Percentiles rank a stretch among this genome's conserved stretches.
phyloP scores from a whole-genome alignment of 345 rosid species.

The Excoecaria cochinchinensis region DNA sequence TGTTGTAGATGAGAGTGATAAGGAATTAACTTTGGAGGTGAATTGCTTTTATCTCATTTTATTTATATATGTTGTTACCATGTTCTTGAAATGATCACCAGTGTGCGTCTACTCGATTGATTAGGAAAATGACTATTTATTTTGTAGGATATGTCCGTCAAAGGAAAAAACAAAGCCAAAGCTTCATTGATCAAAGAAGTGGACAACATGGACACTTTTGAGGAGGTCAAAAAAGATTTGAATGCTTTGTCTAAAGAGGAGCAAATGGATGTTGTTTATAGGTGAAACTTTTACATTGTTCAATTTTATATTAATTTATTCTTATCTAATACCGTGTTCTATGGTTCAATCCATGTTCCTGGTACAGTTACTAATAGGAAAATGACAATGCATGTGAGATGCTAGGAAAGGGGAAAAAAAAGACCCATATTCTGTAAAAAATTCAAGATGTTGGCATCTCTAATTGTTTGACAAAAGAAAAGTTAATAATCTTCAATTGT shows the following conservation, averaged over 20 bases:
- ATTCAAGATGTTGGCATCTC: neutral
- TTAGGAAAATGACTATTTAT: neutral
- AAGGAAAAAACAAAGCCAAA: constrained; percentile 36
- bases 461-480: neutral
- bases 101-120: neutral
- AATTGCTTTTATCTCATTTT: constrained; percentile 13
- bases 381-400: neutral
- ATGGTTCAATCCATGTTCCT: neutral
- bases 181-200: constrained; percentile 26
- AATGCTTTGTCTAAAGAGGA: constrained; percentile 77
- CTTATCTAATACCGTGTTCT: neutral
- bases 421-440: neutral
- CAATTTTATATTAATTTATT: neutral
- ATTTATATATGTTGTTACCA: constrained; percentile 2
- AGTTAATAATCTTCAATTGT: neutral
- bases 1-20: constrained; percentile 45
- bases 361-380: neutral
- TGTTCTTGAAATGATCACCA: neutral
- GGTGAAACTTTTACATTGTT: constrained; percentile 37
- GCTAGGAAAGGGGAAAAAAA: neutral
- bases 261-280: constrained; percentile 80
- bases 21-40: constrained; percentile 76
- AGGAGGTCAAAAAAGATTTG: constrained; percentile 66
- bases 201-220: constrained; percentile 32
- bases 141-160: constrained; percentile 53